These are phyloP conservation scores for Komagataella ulmi DNA, from an alignment of 805 yeast genomes.

Conservation along the genomic window DNA sequence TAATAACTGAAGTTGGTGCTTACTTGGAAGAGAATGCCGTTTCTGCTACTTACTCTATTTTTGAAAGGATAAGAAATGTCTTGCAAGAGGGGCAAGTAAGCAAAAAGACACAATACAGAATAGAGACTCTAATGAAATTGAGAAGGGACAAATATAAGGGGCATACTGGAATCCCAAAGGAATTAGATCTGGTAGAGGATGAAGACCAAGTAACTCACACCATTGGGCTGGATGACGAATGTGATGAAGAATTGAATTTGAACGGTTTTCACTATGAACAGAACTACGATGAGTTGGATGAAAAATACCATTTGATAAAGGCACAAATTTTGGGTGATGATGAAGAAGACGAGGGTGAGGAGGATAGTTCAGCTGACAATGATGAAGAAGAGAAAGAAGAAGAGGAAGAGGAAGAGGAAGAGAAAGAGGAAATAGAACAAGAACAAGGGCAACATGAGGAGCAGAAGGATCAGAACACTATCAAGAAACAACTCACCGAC, in stretches of 20 bases:
- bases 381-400: constrained; percentile 12
- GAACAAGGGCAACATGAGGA: constrained; percentile 51
- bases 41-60: constrained; percentile 29
- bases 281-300: constrained; percentile 35
- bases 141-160: constrained; percentile 29
- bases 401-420: constrained; percentile 11
- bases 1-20: constrained; percentile 41
- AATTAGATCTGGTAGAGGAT: constrained; percentile 49
- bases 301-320: constrained; percentile 27
- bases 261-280: constrained; percentile 37
- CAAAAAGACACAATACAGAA: constrained; percentile 25
- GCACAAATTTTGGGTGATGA: constrained; percentile 31
- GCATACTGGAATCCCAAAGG: constrained; percentile 25
- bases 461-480: constrained; percentile 15
- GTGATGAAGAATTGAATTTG: constrained; percentile 30
- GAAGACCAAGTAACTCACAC: constrained; percentile 47
- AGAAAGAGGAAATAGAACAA: constrained; percentile 52
- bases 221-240: constrained; percentile 37
- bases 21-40: constrained; percentile 28
- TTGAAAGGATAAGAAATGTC: constrained; percentile 47
- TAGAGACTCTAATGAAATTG: constrained; percentile 39
- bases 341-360: constrained; percentile 7
- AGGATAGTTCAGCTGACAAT: constrained; percentile 8
- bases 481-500: constrained; percentile 34
- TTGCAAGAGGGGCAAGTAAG: constrained; percentile 39